A percentile compares a stretch with the other conserved stretches of the same genome.
phyloP scores from a whole-genome alignment of 129 eudicot species.

The Scalesia atractyloides region DNA sequence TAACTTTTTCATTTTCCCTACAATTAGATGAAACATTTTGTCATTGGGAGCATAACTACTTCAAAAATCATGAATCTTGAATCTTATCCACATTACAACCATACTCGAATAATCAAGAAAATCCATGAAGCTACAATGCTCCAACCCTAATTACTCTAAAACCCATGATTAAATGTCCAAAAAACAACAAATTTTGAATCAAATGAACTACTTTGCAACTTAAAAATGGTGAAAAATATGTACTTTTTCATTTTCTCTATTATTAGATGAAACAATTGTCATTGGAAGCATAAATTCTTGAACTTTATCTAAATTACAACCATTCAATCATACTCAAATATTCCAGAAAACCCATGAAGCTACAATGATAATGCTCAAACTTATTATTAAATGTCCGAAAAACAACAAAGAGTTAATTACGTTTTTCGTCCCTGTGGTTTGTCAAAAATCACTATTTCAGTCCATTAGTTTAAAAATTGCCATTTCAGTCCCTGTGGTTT shows the following conservation, averaged over 20 bases:
- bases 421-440: too few relatives aligned
- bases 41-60: background rate
- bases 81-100: constrained; percentile 3
- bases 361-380: background rate
- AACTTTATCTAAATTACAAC: too few relatives aligned
- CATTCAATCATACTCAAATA: too few relatives aligned
- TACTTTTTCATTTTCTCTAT: too few relatives aligned
- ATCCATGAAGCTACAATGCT: constrained; percentile 3
- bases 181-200: background rate
- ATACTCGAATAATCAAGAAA: constrained; percentile 9
- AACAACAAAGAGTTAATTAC: too few relatives aligned
- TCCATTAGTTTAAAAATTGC: too few relatives aligned
- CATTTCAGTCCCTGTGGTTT: too few relatives aligned
- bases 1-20: background rate
- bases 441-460: too few relatives aligned
- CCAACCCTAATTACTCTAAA: constrained; percentile 8
- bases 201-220: background rate
- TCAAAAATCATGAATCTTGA: background rate
- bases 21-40: background rate
- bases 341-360: too few relatives aligned
- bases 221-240: background rate
- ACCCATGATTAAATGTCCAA: background rate
- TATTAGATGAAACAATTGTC: too few relatives aligned
- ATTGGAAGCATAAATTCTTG: too few relatives aligned
- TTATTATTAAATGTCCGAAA: background rate